Evolutionary conservation across 371 early-diverging fungal species (phyloP), one percentile per base, ranked within the genome.

Genomic region (Mortierella sp.): DNA sequence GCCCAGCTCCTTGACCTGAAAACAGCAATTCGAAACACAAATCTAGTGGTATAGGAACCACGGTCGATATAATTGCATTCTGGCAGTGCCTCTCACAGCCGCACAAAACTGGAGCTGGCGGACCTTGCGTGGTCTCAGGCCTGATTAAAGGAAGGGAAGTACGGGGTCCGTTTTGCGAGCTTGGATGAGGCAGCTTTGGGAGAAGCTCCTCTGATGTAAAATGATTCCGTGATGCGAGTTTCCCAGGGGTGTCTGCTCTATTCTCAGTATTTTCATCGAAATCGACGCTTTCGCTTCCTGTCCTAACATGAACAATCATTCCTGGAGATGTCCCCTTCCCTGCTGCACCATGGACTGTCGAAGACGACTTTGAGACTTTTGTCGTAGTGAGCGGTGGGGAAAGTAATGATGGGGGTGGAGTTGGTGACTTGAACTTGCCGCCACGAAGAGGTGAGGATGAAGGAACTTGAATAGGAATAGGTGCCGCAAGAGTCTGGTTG

Each of bases 341-440:
- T 8, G 50, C 36, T 16, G 47, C 22, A 3, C 53, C 57, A 3
- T 58, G 64, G 8, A 48, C 24, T 59, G 64, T 62, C 13, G 67
- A 62, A 5, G 57, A 67, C 1, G 68, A 62, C 15, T 32, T 57
- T 1, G 74, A 73, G 2, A 73, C 67, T 7, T 73, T 63, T 21
- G 74, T 74, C 3, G 76, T 65, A 22, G 76, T 48, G 33, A 70
- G 45, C 13, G 76, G 55, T 1, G 62, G 70, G 19, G 76, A 75
- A 24, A 75, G 70, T 24, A 70, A 55, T 24, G 59, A 64, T 11
- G 76, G 66, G 3, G 74, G 67, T 7, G 68, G 68, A 10, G 58
- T 73, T 48, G 63, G 69, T 9, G 66, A 24, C 33, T 47, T 50
- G 50, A 45, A 40, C n/a, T 28, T 22, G 36, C 43, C 58, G 13